Evolutionary conservation across 257 asterid genomes (phyloP), one percentile per base, ranked within the genome.

Genomic region (Parsonsia alboflavescens): DNA sequence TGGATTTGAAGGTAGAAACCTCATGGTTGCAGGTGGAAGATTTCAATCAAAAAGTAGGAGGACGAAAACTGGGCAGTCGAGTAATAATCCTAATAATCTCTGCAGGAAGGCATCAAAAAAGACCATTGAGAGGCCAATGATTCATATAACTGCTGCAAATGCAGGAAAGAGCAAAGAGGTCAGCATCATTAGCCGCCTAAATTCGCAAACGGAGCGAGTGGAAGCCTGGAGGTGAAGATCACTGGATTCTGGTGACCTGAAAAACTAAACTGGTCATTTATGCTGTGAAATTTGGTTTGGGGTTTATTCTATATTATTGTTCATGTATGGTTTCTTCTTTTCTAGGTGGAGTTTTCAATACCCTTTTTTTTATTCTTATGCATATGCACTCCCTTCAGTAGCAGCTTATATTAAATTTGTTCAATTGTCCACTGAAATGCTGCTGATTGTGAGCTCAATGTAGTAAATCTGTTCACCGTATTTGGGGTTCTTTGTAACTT

Each of bases 151-250:
- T 68, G 85, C 76, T 70, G 85, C 76, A 63, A 74, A 59, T 77
- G 71, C 70, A 44, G 93, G 82, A 68, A 88, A 80, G 73, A 82
- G 76, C 75, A 83, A 83, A 79, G 90, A 82, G 28, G 6, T 72
- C 42, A 83, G 80, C 64, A 78, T 78, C 71, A 48, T 86, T 49
- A 80, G 90, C 61, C 86, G 91, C 12, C 74, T 86, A 33, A 90
- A 87, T 83, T 84, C 93, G 9, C 77, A 68, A 22, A 63, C 89
- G 10, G 98, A 84, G 61, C 78, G 87, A 68, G 85, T 80, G 70
- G 96, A 86, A 79, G 83, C 91, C 5, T 93, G 98, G 96, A 86
- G 91, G 61, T 93, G 92, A 93, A 72, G 72, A n/a, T n/a, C 36
- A 67, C 33, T 67, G 44, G 45, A 30, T 62, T 33, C 68, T 21